Percentiles rank a stretch among this genome's conserved stretches.
Evolutionary conservation across 441 rosid genomes (phyloP).

Genomic region (Arabidopsis hybrid): DNA sequence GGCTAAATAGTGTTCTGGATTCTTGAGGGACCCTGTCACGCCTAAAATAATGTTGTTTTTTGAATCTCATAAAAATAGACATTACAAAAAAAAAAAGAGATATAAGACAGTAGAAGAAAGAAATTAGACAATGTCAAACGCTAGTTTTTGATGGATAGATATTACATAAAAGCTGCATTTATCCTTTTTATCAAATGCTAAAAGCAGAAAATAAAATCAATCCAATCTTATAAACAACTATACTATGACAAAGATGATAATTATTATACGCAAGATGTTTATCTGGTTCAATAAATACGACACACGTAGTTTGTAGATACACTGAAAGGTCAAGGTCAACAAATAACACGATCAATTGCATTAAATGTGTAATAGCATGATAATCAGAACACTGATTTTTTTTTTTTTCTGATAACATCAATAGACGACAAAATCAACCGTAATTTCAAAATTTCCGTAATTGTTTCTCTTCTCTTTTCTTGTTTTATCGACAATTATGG

Average conservation of each 20-base stretch:
- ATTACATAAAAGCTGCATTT: neutral
- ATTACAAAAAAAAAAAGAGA: neutral
- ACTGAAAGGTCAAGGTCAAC: conserved; percentile 38
- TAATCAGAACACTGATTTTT: conserved; percentile 2
- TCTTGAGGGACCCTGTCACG: conserved; percentile 23
- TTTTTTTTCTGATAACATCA: neutral
- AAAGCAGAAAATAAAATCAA: neutral
- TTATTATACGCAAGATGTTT: neutral
- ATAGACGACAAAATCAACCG: conserved; percentile 36
- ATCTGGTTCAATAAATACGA: neutral
- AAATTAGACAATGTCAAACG: neutral
- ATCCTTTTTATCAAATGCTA: neutral
- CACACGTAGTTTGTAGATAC: neutral
- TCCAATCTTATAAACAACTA: neutral
- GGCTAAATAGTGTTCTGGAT: conserved; percentile 30
- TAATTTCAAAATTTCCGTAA: conserved; percentile 33
- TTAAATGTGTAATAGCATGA: conserved; percentile 31
- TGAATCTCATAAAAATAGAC: neutral
- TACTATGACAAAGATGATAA: neutral
- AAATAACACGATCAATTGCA: conserved; percentile 33
- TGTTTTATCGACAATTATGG: conserved; percentile 33
- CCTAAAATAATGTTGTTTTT: neutral
- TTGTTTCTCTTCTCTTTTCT: conserved; percentile 18
- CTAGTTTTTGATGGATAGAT: neutral
- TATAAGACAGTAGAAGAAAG: too few species aligned